A percentile compares a stretch with the other conserved stretches of the same genome.
phyloP scores from a whole-genome alignment of 768 basidiomycete genomes.

The Botryobasidium botryosum region DNA sequence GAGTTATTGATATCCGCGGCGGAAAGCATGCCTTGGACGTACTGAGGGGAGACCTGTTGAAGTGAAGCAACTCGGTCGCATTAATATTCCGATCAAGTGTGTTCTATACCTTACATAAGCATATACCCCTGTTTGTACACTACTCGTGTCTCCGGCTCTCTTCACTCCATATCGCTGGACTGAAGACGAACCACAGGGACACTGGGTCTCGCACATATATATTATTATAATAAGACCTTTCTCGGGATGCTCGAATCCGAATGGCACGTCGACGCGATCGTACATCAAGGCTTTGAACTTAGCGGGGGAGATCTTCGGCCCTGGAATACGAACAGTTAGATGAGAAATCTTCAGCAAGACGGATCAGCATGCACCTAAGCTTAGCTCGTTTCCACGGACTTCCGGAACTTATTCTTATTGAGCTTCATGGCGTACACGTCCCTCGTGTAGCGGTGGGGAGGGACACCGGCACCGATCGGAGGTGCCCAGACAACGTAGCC shows the following conservation, averaged over 20 bases:
- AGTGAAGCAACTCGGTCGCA: no score
- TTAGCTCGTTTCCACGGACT: conserved; percentile 22
- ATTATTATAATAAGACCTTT: conserved; percentile 16
- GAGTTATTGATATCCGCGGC: conserved; percentile 14
- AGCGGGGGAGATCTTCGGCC: conserved; percentile 6
- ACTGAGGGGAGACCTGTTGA: no score
- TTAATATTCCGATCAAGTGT: no score
- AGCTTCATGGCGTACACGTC: conserved; percentile 27
- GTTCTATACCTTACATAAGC: no score
- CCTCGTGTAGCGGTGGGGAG: conserved; percentile 21
- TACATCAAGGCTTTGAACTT: conserved; percentile 8
- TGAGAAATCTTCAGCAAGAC: conserved; percentile 15
- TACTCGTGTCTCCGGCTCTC: no score
- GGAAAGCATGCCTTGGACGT: conserved; percentile 15
- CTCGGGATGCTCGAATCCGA: conserved; percentile 17
- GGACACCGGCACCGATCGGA: conserved; percentile 17
- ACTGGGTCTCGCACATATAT: no score
- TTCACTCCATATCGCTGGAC: no score
- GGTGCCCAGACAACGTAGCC: conserved; percentile 27
- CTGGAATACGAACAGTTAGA: conserved; percentile 12
- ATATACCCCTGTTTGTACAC: no score
- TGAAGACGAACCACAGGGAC: no score
- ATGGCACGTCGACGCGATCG: conserved; percentile 7
- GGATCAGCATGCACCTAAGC: conserved; percentile 22
- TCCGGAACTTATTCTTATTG: conserved; percentile 23